A percentile compares a stretch with the other conserved stretches of the same genome.
Conservation (phyloP, 176 grass and related monocot species). For the Zizania latifolia region DNA sequence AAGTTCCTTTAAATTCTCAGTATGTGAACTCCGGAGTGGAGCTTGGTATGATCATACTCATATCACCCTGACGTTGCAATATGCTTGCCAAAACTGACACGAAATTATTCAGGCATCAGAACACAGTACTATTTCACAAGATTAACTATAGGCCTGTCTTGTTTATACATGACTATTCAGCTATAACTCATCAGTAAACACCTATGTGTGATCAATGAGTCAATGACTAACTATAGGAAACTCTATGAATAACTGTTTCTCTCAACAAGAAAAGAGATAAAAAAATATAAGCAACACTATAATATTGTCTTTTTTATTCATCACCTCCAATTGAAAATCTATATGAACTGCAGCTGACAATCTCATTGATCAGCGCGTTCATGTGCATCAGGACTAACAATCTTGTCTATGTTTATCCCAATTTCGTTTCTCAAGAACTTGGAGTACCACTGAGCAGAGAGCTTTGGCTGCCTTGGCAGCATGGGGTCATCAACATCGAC, state of each 20-base stretch:
- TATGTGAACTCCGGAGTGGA: too few relatives aligned
- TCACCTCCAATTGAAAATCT: neutral
- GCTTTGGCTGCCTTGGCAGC: conserved; percentile 37
- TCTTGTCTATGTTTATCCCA: conserved; percentile 12
- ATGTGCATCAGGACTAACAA: neutral
- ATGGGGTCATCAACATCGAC: conserved; percentile 40
- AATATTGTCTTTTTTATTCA: neutral
- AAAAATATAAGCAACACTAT: neutral
- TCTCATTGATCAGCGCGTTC: conserved; percentile 20
- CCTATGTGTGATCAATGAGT: neutral
- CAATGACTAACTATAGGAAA: neutral
- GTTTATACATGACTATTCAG: neutral
- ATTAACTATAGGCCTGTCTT: neutral
- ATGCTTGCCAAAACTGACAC: too few relatives aligned
- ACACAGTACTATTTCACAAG: too few relatives aligned
- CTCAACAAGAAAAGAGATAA: neutral
- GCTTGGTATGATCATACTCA: too few relatives aligned
- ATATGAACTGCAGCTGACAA: neutral
- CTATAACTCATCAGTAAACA: neutral
- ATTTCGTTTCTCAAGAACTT: conserved; percentile 38
- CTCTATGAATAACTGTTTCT: neutral
- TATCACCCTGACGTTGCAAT: too few relatives aligned
- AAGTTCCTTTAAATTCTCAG: neutral
- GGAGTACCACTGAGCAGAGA: conserved; percentile 55
- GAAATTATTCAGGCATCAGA: too few relatives aligned